Evolutionary conservation across 164 flowering plant genomes (phyloP).

Genomic region (Vitis riparia): DNA sequence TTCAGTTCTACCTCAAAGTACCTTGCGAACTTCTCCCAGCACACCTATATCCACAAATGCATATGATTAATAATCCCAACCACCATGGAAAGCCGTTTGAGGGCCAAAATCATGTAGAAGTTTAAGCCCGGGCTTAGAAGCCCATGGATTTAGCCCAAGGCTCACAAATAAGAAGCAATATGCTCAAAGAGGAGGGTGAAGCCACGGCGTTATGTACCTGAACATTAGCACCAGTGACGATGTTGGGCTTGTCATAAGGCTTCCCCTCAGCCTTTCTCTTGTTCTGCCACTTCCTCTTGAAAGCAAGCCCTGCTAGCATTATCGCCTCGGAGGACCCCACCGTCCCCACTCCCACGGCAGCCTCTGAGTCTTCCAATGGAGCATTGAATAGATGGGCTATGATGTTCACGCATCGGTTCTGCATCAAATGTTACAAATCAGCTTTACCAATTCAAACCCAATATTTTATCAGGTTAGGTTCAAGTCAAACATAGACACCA

Average conservation of each 20-base stretch:
- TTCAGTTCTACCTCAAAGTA: slow-evolving; percentile 45
- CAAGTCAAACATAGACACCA: too few species aligned
- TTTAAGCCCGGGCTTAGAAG: too few species aligned
- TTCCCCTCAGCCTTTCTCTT: slow-evolving; percentile 36
- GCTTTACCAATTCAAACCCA: too few species aligned
- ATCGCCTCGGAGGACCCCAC: slow-evolving; percentile 44
- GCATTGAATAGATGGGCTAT: slow-evolving; percentile 42
- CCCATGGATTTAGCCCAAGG: too few species aligned
- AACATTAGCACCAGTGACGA: slow-evolving; percentile 45
- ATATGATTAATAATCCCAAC: not conserved
- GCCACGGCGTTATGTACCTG: slow-evolving; percentile 18
- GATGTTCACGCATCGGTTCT: slow-evolving; percentile 47
- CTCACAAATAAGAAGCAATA: too few species aligned
- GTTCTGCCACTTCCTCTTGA: slow-evolving; percentile 50
- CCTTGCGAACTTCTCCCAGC: slow-evolving; percentile 46
- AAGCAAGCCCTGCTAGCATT: slow-evolving; percentile 44
- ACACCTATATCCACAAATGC: slow-evolving; percentile 18
- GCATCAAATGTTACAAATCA: not conserved
- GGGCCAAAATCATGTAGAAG: too few species aligned
- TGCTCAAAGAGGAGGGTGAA: too few species aligned
- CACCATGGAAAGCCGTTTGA: too few species aligned
- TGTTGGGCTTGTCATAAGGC: slow-evolving; percentile 37
- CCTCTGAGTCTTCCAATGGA: slow-evolving; percentile 32
- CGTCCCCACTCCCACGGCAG: slow-evolving; percentile 36
- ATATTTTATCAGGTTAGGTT: too few species aligned